Evolutionary conservation across 176 grass and related monocot genomes (phyloP).

Genomic region (Musa acuminata): DNA sequence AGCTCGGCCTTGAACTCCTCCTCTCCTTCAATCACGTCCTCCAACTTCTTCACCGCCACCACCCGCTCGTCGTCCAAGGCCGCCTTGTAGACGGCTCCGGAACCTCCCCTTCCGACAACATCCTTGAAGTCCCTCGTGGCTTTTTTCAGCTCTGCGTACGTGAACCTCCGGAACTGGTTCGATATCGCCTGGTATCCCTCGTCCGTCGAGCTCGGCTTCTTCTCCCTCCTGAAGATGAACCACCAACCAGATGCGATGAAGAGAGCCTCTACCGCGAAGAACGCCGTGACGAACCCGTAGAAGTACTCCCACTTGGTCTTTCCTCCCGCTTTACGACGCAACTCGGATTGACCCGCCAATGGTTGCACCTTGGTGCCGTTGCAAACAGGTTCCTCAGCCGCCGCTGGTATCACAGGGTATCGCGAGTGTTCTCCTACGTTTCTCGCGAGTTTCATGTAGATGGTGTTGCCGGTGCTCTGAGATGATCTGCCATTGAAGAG

Average conservation of each 20-base stretch:
- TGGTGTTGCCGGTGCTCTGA: slow-evolving; percentile 12
- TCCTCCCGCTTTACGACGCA: not conserved
- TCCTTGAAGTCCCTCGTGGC: slow-evolving; percentile 36
- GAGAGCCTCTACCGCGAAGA: slow-evolving; percentile 32
- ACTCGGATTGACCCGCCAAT: not conserved
- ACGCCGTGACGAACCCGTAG: slow-evolving; percentile 28
- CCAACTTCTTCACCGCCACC: slow-evolving; percentile 48
- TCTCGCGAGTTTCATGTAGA: slow-evolving; percentile 37
- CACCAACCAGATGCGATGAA: slow-evolving; percentile 28
- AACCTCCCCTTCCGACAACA: slow-evolving; percentile 37
- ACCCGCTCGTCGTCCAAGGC: slow-evolving; percentile 30
- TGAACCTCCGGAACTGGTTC: slow-evolving; percentile 41
- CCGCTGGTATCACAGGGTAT: not conserved
- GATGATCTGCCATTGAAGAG: slow-evolving; percentile 39
- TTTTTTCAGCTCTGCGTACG: slow-evolving; percentile 45
- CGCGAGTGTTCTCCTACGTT: not conserved
- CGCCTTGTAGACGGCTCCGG: slow-evolving; percentile 50
- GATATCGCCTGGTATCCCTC: slow-evolving; percentile 24
- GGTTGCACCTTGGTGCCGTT: slow-evolving; percentile 9
- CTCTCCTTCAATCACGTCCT: slow-evolving; percentile 27
- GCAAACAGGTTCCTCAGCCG: not conserved
- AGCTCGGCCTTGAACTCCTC: slow-evolving; percentile 49
- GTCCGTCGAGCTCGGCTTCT: slow-evolving; percentile 13
- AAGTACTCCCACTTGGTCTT: slow-evolving; percentile 34
- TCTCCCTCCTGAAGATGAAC: slow-evolving; percentile 24